These are phyloP conservation scores for Lindgomyces ingoldianus DNA, from an alignment of 495 filamentous ascomycete genomes.

Conservation along the genomic window DNA sequence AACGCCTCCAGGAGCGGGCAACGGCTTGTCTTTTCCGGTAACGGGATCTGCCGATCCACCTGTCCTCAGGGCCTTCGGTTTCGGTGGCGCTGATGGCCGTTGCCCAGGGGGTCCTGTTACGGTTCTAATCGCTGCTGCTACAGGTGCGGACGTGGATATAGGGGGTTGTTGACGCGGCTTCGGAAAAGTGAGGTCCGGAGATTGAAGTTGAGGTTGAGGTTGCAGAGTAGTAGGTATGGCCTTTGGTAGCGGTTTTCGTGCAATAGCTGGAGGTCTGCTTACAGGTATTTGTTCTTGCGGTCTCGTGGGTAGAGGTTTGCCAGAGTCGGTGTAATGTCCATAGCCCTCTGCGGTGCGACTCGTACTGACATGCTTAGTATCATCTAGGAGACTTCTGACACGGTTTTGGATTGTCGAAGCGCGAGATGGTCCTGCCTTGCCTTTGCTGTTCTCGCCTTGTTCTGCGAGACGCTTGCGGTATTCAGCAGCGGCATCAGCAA, in stretches of 20 bases:
- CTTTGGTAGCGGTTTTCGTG: constrained; percentile 13
- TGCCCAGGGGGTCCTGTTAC: constrained; percentile 5
- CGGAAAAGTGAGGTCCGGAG: constrained; percentile 25
- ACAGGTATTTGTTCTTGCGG: constrained; percentile 9
- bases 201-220: constrained; percentile 1
- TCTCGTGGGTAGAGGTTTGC: constrained; percentile 28
- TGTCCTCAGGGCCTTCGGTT: constrained; percentile 60
- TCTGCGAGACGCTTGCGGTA: constrained; percentile 77
- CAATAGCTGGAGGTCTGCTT: constrained; percentile 10
- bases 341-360: constrained; percentile 84
- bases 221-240: neutral
- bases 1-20: constrained; percentile 15
- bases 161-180: constrained; percentile 19
- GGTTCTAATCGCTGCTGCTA: constrained; percentile 4
- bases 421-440: constrained; percentile 46
- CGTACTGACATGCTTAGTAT: constrained; percentile 57
- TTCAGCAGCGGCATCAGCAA: constrained; percentile 87
- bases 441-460: constrained; percentile 51
- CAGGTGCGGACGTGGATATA: constrained; percentile 25
- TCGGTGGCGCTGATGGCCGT: constrained; percentile 58
- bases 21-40: constrained; percentile 4
- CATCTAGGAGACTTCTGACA: constrained; percentile 83
- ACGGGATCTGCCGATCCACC: constrained; percentile 40
- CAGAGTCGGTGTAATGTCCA: constrained; percentile 71
- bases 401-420: constrained; percentile 86